These are phyloP conservation scores for Mycosphaerella sp. DNA, from an alignment of 2,329 filamentous ascomycete genomes.

Conservation along the genomic window DNA sequence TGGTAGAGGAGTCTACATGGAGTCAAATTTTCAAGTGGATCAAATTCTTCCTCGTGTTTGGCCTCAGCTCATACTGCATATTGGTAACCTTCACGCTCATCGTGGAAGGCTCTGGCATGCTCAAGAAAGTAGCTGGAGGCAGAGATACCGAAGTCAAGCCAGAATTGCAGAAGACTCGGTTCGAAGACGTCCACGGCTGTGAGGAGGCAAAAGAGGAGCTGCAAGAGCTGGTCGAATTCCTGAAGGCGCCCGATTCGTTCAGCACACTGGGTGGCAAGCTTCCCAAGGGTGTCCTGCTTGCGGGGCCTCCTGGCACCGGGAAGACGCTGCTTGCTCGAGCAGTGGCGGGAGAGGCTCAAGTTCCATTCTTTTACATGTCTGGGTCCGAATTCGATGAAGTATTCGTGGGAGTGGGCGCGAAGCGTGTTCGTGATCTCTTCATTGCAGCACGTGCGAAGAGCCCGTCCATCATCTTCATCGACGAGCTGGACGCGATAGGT, in stretches of 20 bases:
- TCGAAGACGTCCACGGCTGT: constrained; percentile 91
- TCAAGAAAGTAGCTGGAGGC: constrained; percentile 69
- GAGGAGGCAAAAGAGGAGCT: constrained; percentile 98
- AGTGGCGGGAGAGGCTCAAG: constrained; percentile 91
- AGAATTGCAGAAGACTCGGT: constrained; percentile 84
- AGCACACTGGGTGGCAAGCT: constrained; percentile 91
- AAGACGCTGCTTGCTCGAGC: constrained; percentile 94
- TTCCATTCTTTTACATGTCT: constrained; percentile 99
- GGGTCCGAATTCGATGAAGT: constrained; percentile 98
- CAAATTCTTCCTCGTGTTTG: constrained; percentile 76
- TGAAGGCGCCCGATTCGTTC: constrained; percentile 89
- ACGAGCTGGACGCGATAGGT: constrained; percentile 90
- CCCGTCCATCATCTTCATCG: constrained; percentile 90
- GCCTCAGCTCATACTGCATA: constrained; percentile 69
- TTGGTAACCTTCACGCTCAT: constrained; percentile 74
- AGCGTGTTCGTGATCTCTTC: constrained; percentile 94
- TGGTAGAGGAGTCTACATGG: constrained; percentile 83
- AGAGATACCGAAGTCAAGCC: constrained; percentile 81
- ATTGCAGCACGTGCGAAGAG: constrained; percentile 74
- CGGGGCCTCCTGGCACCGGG: constrained; percentile 93
- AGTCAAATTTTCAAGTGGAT: constrained; percentile 82
- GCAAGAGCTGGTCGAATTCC: constrained; percentile 91
- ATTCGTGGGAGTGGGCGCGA: constrained; percentile 93
- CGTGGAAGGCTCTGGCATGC: constrained; percentile 70
- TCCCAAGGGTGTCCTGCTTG: constrained; percentile 90